phyloP scores from a whole-genome alignment of 2,329 filamentous ascomycete species.

The Penicillium decumbens region DNA sequence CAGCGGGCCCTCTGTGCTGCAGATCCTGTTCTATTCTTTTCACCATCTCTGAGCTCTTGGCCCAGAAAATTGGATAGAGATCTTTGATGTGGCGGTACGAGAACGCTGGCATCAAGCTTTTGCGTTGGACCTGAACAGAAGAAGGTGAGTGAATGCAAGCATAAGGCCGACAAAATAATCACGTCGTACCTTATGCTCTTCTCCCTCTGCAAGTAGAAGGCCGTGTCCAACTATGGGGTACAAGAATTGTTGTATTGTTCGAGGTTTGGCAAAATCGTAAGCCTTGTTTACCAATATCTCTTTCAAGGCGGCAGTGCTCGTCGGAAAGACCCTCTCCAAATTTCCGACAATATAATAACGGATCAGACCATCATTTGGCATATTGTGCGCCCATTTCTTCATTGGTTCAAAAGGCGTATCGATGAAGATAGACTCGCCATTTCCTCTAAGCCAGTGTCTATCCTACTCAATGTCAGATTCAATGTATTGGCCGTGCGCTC shows the following conservation, averaged over 20 bases:
- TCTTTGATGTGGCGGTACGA: slow-evolving; percentile 81
- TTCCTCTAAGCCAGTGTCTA: slow-evolving; percentile 47
- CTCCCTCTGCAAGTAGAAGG: slow-evolving; percentile 72
- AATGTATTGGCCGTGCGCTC: too few species aligned
- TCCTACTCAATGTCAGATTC: too few species aligned
- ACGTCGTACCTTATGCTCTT: slow-evolving; percentile 75
- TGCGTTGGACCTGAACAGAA: slow-evolving; percentile 54
- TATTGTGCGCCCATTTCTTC: slow-evolving; percentile 51
- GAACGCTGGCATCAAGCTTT: slow-evolving; percentile 78
- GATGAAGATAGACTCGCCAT: slow-evolving; percentile 36
- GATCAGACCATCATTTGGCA: slow-evolving; percentile 67
- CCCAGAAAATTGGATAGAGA: slow-evolving; percentile 79
- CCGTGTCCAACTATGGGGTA: slow-evolving; percentile 40
- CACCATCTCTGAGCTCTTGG: slow-evolving; percentile 65
- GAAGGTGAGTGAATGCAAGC: background rate
- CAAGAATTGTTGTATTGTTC: slow-evolving; percentile 41
- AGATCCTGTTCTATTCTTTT: slow-evolving; percentile 53
- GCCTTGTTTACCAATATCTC: slow-evolving; percentile 65
- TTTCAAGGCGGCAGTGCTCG: slow-evolving; percentile 60
- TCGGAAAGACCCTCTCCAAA: slow-evolving; percentile 57
- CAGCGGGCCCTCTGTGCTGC: slow-evolving; percentile 31
- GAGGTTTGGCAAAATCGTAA: slow-evolving; percentile 66
- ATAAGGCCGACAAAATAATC: too few species aligned
- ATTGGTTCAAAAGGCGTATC: slow-evolving; percentile 40
- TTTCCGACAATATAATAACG: slow-evolving; percentile 62